These are phyloP conservation scores for Oemleria cerasiformis DNA, from an alignment of 306 rosid genomes.

Conservation along the genomic window DNA sequence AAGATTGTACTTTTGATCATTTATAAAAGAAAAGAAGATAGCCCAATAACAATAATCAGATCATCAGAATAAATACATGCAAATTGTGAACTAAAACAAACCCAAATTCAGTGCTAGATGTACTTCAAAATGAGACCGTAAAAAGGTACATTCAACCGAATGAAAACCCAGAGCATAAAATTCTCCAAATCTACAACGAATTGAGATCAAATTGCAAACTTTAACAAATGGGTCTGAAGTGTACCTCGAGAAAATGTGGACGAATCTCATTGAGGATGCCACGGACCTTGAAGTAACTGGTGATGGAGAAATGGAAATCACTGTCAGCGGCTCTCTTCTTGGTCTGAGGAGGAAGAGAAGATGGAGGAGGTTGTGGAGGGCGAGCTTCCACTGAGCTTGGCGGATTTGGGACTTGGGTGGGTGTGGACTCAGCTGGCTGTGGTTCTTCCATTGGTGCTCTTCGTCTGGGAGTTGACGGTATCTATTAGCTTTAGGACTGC, in stretches of 20 bases:
- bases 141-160: background rate
- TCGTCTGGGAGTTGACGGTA: background rate
- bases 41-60: background rate
- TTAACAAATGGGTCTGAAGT: background rate
- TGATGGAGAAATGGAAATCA: constrained; percentile 24
- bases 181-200: constrained; percentile 2
- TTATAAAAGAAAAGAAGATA: background rate
- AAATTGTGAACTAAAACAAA: background rate
- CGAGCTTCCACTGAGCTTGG: constrained; percentile 20
- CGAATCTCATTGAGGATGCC: constrained; percentile 67
- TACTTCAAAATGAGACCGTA: background rate
- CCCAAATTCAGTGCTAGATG: background rate
- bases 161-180: background rate
- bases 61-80: background rate
- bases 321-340: constrained; percentile 52
- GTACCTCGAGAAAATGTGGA: constrained; percentile 69
- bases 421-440: constrained; percentile 3
- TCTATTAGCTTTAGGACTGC: background rate
- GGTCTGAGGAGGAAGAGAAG: constrained; percentile 28
- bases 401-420: constrained; percentile 17
- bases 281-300: constrained; percentile 58
- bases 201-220: background rate
- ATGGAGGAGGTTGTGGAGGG: constrained; percentile 21
- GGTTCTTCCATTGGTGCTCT: constrained; percentile 28
- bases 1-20: background rate